Base-by-base conservation (phyloP, 1,284 basidiomycete genomes). In the Filobasidium uniguttulatum region DNA sequence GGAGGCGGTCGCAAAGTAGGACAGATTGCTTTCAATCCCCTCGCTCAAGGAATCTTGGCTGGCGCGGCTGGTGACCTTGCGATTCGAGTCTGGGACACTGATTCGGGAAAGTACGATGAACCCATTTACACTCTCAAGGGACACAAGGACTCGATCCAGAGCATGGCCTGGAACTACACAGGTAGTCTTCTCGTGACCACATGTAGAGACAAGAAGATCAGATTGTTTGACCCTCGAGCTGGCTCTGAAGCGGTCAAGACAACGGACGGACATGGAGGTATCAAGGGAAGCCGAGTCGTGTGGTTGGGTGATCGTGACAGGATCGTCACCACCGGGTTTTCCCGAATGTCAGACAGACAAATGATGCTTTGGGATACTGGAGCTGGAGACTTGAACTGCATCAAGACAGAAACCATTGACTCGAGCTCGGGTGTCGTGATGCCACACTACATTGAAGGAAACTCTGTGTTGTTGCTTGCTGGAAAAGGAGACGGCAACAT, bases 401-500 rank as follows among this genome's bases (percentile, higher is more conserved):
- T 89, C 57, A 88, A 88, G 72, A 86, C 79, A 52, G 72, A 79
- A 49, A 76, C 74, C 20, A 74, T 93, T 55, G 90, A 94, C 69
- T 86, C 89, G 66, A 84, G 82, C 49, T 80, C 87, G 60, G 91
- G 93, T 44, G 87, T 96, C 34, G 70, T 94, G 47, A 96, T 97
- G 88, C 93, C 93, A 1, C 96, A 93, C 79, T 98, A 87, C 81
- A 81, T 79, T 43, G 90, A 96, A 52, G 75, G 75, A 59, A 94
- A 93, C 70, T 83, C 86, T 55, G 81, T 97, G 51, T 73, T 96
- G 53, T 96, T 96, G 79, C 77, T 97, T 54, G 89, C 75, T 31
- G 76, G 76, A 46, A 77, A 77, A 62, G 75, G 75, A 62, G 67
- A 46, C 57, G 62, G 52, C 14, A 4, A 19, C 34, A 49, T 44